A percentile compares a stretch with the other conserved stretches of the same genome.
Conservation (phyloP, 805 yeast genomes). For the Schwanniomyces polymorphus region DNA sequence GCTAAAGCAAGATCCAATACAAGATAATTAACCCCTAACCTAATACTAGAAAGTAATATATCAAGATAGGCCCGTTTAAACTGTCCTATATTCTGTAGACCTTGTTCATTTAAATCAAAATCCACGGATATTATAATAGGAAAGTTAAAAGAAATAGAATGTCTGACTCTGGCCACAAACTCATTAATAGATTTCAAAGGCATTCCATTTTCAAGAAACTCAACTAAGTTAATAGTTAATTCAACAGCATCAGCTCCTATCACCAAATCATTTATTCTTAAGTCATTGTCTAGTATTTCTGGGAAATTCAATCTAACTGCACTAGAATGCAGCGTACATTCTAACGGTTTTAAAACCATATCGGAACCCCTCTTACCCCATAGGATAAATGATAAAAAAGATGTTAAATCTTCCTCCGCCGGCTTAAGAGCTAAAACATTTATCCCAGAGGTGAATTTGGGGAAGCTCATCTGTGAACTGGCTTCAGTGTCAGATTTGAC, state of each 20-base stretch:
- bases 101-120: conserved; percentile 3
- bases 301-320: conserved; percentile 9
- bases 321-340: conserved; percentile 1
- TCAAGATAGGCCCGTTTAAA: conserved; percentile 1
- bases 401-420: conserved; percentile 7
- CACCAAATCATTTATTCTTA: conserved; percentile 3
- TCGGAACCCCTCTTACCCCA: conserved; percentile 8
- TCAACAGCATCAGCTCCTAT: conserved; percentile 13
- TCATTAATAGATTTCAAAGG: conserved; percentile 5
- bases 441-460: neutral
- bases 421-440: conserved; percentile 1
- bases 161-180: conserved; percentile 8
- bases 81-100: neutral
- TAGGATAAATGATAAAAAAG: conserved; percentile 9
- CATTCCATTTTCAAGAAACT: conserved; percentile 4
- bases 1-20: conserved; percentile 7
- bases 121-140: conserved; percentile 7
- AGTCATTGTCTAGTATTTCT: neutral
- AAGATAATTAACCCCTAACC: conserved; percentile 2
- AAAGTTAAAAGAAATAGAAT: conserved; percentile 6
- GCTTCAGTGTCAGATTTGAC: conserved; percentile 5
- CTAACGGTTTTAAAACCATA: neutral
- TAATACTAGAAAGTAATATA: conserved; percentile 4
- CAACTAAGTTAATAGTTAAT: conserved; percentile 7
- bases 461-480: neutral